Evolutionary conservation across 352 stramenopile species (phyloP).

Genomic region (Phytophthora sansomeana): DNA sequence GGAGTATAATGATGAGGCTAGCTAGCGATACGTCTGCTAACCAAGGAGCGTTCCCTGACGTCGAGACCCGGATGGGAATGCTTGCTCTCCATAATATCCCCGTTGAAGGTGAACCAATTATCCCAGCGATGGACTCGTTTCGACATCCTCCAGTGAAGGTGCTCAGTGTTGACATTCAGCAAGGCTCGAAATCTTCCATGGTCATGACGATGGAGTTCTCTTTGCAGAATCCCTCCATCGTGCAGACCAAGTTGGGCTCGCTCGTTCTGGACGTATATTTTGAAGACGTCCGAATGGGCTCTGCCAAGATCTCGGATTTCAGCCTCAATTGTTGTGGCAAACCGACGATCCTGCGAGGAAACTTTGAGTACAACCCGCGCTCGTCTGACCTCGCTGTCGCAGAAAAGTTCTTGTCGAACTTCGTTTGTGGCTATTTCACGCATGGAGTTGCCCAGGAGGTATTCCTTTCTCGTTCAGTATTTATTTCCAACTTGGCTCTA

Average conservation of each 20-base stretch:
- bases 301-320: slow-evolving; percentile 68
- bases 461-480: slow-evolving; percentile 1
- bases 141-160: slow-evolving; percentile 65
- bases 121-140: slow-evolving; percentile 82
- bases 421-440: slow-evolving; percentile 85
- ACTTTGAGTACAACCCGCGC: slow-evolving; percentile 66
- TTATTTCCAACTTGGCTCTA: background rate
- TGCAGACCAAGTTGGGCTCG: slow-evolving; percentile 63
- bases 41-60: slow-evolving; percentile 72
- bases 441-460: slow-evolving; percentile 70
- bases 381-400: slow-evolving; percentile 38
- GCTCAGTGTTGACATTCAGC: slow-evolving; percentile 69
- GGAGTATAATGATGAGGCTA: slow-evolving; percentile 68
- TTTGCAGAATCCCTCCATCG: slow-evolving; percentile 75
- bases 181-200: slow-evolving; percentile 56
- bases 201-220: slow-evolving; percentile 74
- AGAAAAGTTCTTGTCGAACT: slow-evolving; percentile 82
- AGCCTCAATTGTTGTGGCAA: slow-evolving; percentile 71
- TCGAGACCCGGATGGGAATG: slow-evolving; percentile 80
- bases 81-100: slow-evolving; percentile 69
- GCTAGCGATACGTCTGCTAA: slow-evolving; percentile 37
- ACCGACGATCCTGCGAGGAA: slow-evolving; percentile 58
- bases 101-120: slow-evolving; percentile 54
- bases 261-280: slow-evolving; percentile 65
- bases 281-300: slow-evolving; percentile 58